phyloP scores from a whole-genome alignment of 2,329 filamentous ascomycete species.

The Aspergillus felis region DNA sequence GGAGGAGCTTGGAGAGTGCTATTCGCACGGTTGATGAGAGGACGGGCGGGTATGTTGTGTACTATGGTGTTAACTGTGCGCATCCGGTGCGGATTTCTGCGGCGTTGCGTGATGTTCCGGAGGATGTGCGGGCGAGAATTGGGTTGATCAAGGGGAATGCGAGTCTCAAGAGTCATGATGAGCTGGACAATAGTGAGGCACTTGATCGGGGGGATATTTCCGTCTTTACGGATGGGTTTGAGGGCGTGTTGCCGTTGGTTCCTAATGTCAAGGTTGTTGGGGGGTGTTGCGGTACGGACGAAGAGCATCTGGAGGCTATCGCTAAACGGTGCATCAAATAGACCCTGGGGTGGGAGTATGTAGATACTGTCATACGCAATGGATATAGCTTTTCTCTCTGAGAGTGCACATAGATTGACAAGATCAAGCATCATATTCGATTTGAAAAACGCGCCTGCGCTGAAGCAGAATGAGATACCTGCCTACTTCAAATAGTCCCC shows the following conservation, averaged over 20 bases:
- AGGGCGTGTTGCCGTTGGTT: neutral
- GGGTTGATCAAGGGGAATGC: conserved; percentile 4
- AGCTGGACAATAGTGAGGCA: conserved; percentile 5
- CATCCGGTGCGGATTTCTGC: conserved; percentile 1
- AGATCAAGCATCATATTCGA: neutral
- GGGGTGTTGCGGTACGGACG: conserved; percentile 11
- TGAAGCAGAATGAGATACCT: neutral
- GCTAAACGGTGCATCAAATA: neutral
- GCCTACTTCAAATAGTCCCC: conserved; percentile 51
- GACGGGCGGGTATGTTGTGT: neutral
- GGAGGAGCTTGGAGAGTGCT: neutral
- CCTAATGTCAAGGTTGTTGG: conserved; percentile 6
- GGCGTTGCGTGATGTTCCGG: neutral
- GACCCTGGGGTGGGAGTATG: neutral
- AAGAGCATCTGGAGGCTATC: conserved; percentile 8
- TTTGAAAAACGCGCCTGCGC: neutral
- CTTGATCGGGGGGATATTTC: conserved; percentile 5
- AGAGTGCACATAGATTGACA: neutral
- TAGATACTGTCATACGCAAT: neutral
- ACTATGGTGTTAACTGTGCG: conserved; percentile 4
- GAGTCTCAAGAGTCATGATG: conserved; percentile 2
- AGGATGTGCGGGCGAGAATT: neutral
- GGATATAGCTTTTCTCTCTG: neutral
- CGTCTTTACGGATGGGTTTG: neutral
- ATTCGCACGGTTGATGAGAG: neutral